Base-by-base conservation (phyloP, 352 stramenopile genomes). In the Phytopythium vexans region DNA sequence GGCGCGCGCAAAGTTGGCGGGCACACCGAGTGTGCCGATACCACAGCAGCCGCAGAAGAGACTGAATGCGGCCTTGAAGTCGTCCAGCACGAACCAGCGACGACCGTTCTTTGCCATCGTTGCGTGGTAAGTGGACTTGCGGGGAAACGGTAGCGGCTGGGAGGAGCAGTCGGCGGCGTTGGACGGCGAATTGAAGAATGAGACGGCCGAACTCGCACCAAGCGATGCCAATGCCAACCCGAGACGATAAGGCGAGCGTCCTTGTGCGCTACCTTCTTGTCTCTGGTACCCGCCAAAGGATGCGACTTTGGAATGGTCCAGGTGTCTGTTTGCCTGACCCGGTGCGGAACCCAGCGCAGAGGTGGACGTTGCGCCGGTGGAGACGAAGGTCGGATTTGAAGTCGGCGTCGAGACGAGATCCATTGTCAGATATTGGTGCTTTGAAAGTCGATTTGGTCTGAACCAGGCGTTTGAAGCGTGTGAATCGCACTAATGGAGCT, bases 1-100 rank as follows among this genome's bases (percentile, higher is more conserved):
- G 1, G 68, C 70, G 12, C 70, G 69, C 21, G 74, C 56, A 41
- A 80, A 85, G 46, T 80, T 86, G 1, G 60, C 70, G 1, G 76
- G 74, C 67, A 87, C 81, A 31, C 76, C 71, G 16, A 87, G 70
- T 15, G 76, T 82, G 3, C 76, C 76, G 39, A 85, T 77, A 35
- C 75, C 75, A 54, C 54, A 86, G 42, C 83, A 70, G 15, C 70
- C 73, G 56, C 74, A 86, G 53, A 80, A 79, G 44, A 79, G 42
- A 41, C 50, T 70, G 50, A 77, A 77, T 1, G 62, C 62, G 21
- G 52, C 62, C 41, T 84, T 84, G 59, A 56, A 50, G 41, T 82
- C 71, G 31, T 84, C 73, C 1, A 56, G 10, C 12, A 71, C 82
- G 56, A 73, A 63, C 7, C 37, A 32, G 9, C 40, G 12, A 16